phyloP scores from a whole-genome alignment of 768 basidiomycete genomes.

The Suillus alpinus region DNA sequence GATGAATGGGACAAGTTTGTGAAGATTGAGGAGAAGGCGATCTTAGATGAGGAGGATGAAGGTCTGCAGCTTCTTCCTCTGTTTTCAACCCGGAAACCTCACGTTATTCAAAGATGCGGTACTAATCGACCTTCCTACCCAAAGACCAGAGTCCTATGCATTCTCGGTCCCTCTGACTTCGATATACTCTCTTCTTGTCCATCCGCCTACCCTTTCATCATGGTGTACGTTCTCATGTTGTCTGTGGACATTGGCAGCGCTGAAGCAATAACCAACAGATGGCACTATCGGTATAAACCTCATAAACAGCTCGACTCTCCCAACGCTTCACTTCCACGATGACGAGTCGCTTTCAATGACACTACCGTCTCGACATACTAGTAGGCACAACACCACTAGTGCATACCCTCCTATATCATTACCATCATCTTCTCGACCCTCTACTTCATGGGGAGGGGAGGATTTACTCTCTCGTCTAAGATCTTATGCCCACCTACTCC shows the following conservation, averaged over 20 bases:
- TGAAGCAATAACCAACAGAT: conserved; percentile 42
- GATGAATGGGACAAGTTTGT: conserved; percentile 90
- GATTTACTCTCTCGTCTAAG: conserved; percentile 76
- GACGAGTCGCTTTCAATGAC: conserved; percentile 87
- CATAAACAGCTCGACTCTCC: conserved; percentile 79
- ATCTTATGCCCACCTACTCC: conserved; percentile 75
- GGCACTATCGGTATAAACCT: conserved; percentile 89
- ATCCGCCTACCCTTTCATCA: conserved; percentile 79
- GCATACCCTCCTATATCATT: conserved; percentile 63
- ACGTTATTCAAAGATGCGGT: conserved; percentile 59
- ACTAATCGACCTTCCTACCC: conserved; percentile 79
- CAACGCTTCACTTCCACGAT: conserved; percentile 94
- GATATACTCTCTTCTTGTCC: conserved; percentile 85
- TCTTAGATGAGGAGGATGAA: conserved; percentile 64
- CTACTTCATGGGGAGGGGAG: conserved; percentile 83
- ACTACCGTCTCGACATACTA: conserved; percentile 38
- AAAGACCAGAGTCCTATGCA: conserved; percentile 86
- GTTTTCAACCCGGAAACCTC: conserved; percentile 4
- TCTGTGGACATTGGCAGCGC: not conserved
- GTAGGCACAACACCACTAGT: conserved; percentile 36
- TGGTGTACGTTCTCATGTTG: conserved; percentile 58
- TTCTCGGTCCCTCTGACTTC: conserved; percentile 92
- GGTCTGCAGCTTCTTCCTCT: conserved; percentile 40
- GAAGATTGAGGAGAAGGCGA: conserved; percentile 70
- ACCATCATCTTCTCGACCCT: conserved; percentile 36